Percentiles rank a stretch among this genome's conserved stretches.
Conservation (phyloP, 352 stramenopile genomes). For the Globisporangium spiculum region DNA sequence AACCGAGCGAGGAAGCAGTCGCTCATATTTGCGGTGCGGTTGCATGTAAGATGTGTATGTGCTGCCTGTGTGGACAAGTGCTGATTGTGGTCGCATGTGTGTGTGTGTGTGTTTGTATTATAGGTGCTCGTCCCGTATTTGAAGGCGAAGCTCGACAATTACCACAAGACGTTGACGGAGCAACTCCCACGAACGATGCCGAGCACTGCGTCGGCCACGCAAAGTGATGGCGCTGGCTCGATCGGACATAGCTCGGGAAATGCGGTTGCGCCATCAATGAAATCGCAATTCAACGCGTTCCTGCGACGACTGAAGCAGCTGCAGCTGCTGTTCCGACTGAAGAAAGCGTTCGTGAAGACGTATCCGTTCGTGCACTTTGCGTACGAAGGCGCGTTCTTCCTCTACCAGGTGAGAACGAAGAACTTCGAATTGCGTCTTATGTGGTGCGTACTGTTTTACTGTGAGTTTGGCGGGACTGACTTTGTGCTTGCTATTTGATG, state of each 20-base stretch:
- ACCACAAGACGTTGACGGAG: slow-evolving; percentile 46
- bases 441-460: background rate
- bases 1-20: slow-evolving; percentile 42
- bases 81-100: background rate
- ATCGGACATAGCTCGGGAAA: background rate
- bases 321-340: slow-evolving; percentile 41
- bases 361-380: slow-evolving; percentile 80
- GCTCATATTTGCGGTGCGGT: slow-evolving; percentile 55
- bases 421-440: background rate
- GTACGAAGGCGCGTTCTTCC: slow-evolving; percentile 79
- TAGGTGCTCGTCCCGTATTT: slow-evolving; percentile 74
- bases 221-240: slow-evolving; percentile 5
- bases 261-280: background rate
- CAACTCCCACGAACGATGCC: slow-evolving; percentile 21
- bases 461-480: background rate
- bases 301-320: slow-evolving; percentile 46
- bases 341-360: slow-evolving; percentile 54
- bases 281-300: slow-evolving; percentile 31
- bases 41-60: background rate
- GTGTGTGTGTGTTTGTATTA: slow-evolving; percentile 7
- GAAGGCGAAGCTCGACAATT: slow-evolving; percentile 73
- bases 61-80: background rate
- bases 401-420: slow-evolving; percentile 53
- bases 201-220: background rate
- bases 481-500: background rate